Conservation (phyloP, 2,329 filamentous ascomycete genomes). For the Dothideomycetes sp. region DNA sequence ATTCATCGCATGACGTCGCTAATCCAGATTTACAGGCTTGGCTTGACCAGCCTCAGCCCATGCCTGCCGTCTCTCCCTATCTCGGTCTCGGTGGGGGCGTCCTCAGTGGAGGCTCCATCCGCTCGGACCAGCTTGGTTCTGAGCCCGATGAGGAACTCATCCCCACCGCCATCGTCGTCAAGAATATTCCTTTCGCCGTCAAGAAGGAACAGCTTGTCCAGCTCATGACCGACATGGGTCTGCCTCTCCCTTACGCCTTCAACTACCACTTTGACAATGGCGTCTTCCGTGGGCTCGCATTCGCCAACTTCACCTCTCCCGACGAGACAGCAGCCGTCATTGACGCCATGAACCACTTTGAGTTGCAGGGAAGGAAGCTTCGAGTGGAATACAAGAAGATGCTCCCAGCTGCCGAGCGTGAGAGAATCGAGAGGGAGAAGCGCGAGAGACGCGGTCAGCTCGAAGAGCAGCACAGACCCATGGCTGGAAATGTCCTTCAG, state of each 20-base stretch:
- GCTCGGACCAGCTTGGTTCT: conserved; percentile 38
- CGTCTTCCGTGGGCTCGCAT: conserved; percentile 89
- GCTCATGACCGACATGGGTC: conserved; percentile 87
- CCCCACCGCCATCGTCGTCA: conserved; percentile 96
- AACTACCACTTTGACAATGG: conserved; percentile 99
- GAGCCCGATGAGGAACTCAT: conserved; percentile 78
- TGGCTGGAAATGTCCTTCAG: conserved; percentile 56
- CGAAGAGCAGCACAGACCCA: conserved; percentile 87
- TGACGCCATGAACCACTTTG: conserved; percentile 87
- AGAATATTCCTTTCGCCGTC: conserved; percentile 97
- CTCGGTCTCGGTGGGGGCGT: conserved; percentile 29
- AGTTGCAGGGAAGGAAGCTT: conserved; percentile 87
- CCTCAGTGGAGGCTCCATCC: conserved; percentile 29
- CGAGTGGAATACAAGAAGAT: conserved; percentile 99
- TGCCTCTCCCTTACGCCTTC: conserved; percentile 94
- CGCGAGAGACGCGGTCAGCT: conserved; percentile 89
- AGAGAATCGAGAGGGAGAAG: conserved; percentile 95
- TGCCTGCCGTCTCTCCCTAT: conserved; percentile 35
- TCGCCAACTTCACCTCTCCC: conserved; percentile 94
- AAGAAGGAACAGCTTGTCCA: conserved; percentile 91
- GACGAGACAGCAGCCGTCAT: conserved; percentile 92
- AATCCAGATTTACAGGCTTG: conserved; percentile 42
- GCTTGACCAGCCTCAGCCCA: conserved; percentile 46
- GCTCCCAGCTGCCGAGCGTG: conserved; percentile 86
- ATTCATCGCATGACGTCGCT: conserved; percentile 12